Evolutionary conservation across 2,329 filamentous ascomycete genomes (phyloP), one percentile per base, ranked within the genome.

Genomic region (Neonectria faginata): DNA sequence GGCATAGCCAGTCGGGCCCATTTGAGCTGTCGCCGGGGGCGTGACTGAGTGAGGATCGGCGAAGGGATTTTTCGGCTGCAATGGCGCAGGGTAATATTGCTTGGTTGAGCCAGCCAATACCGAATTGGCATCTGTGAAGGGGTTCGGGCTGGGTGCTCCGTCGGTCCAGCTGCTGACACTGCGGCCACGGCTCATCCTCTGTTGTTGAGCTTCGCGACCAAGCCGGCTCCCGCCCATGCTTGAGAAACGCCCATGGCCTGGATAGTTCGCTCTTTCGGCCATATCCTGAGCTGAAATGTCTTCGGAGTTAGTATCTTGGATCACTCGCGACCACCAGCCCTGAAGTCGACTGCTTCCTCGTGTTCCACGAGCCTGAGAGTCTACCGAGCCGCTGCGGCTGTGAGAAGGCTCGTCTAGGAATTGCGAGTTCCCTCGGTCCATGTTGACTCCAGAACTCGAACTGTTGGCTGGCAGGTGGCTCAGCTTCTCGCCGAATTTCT

Each of bases 391-490:
- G 48, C 75, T 79, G 33, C 80, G 79, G 63, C 79, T 83, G 66
- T 82, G 81, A 29, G 73, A 73, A 56, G 68, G 62, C 2, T 74
- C 60, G 25, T 80, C 77, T 63, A 81, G 77, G 65, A 85, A 86
- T 67, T 87, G 86, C 9, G 86, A 86, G 68, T 84, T 85, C 7
- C 84, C 83, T 52, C 84, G 79, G 73, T 87, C 81, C 66, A 86
- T 78, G 61, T 86, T 82, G 31, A 86, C 81, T 51, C 78, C 80
- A 2, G 81, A 77, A 9, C 76, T 77, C 29, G 74, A 76, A 60
- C 78, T 76, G 50, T 58, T 63, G 25, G 58, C 62, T 14, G 67
- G 69, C 36, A 51, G 27, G 16, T 58, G 63, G 36, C 64, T 66
- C 22, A 75, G 57, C 42, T 65, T 67, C 60, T 68, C 64, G 11